phyloP scores from a whole-genome alignment of 1,139 yeast genomes.

The Zygosaccharomyces sapae region DNA sequence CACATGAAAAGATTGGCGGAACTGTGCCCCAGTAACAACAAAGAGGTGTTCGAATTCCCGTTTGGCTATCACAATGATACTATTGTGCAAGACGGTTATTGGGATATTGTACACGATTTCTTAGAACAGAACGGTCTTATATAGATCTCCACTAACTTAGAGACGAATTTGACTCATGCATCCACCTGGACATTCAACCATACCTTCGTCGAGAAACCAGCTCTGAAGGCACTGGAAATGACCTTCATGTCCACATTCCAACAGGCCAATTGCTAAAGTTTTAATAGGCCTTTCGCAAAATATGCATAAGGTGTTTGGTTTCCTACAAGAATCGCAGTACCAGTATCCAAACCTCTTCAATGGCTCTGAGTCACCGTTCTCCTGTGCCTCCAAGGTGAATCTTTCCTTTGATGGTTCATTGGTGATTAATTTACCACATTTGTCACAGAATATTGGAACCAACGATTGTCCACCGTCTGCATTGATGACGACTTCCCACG shows the following conservation, averaged over 20 bases:
- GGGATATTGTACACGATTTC: conserved; percentile 64
- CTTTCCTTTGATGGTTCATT: conserved; percentile 57
- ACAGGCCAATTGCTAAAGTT: conserved; percentile 63
- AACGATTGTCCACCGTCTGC: conserved; percentile 39
- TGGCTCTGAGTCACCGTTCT: conserved; percentile 11
- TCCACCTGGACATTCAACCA: conserved; percentile 79
- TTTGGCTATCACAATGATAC: conserved; percentile 78
- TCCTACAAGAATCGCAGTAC: conserved; percentile 75
- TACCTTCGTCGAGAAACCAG: conserved; percentile 69
- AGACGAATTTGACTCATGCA: conserved; percentile 41
- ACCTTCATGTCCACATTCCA: conserved; percentile 83
- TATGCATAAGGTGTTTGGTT: conserved; percentile 63
- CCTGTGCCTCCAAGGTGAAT: conserved; percentile 28
- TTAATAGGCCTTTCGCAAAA: conserved; percentile 75
- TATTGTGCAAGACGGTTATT: conserved; percentile 64
- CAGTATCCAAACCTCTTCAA: conserved; percentile 57
- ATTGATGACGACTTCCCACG: conserved; percentile 34
- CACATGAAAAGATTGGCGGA: conserved; percentile 69
- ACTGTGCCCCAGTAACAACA: conserved; percentile 44
- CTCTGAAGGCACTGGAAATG: conserved; percentile 74
- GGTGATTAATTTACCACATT: conserved; percentile 58
- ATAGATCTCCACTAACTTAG: too few species aligned
- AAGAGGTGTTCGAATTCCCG: conserved; percentile 50
- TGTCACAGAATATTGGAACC: conserved; percentile 62
- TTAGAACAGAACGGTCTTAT: conserved; percentile 36